Evolutionary conservation across 192 early-diverging fungal genomes (phyloP), one percentile per base, ranked within the genome.

Genomic region (Rhizophagus sp.): DNA sequence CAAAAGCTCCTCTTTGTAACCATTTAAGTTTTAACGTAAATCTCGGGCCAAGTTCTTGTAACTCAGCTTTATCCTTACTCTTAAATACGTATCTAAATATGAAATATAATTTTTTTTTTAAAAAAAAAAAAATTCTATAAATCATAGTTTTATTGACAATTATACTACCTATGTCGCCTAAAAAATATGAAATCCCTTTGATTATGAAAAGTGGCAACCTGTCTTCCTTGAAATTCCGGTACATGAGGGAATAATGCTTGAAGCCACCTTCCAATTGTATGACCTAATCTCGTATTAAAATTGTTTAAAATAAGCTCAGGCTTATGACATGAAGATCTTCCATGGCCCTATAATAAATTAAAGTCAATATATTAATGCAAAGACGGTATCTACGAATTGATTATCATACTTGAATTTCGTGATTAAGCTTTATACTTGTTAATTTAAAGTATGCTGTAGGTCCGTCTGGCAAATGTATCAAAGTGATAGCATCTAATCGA

Each of bases 141-240:
- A 10, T 41, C 6, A 41, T 41, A 41, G 39, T 8, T 41, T 8
- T 41, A 41, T 41, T 41, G 36, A 8, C 5, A 41, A 41, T 61
- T 19, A 30, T 61, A 47, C 78, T 70, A 91, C 88, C 96, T 91
- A 83, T 99, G 98, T 52, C 97, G 90, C 80, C 98, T 88, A 82
- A 99, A 97, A 83, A 99, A 99, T 78, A 99, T 98, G 81, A 97
- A 99, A 84, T 99, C 98, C 63, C 98, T 95, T 87, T 99, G 98
- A 85, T 99, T 99, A 82, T 99, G 98, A 83, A 99, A 94, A 4
- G 98, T 99, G 11, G 91, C 94, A 34, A 92, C 97, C 82, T 98
- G 97, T 65, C 98, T 86, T 11, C 96, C 97, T 80, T 96, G 88
- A 82, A 99, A 99, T 84, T 99, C 94, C 12, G 97, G 97, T 6